Base-by-base conservation (phyloP, 2,329 filamentous ascomycete genomes). In the Curvularia lunata region DNA sequence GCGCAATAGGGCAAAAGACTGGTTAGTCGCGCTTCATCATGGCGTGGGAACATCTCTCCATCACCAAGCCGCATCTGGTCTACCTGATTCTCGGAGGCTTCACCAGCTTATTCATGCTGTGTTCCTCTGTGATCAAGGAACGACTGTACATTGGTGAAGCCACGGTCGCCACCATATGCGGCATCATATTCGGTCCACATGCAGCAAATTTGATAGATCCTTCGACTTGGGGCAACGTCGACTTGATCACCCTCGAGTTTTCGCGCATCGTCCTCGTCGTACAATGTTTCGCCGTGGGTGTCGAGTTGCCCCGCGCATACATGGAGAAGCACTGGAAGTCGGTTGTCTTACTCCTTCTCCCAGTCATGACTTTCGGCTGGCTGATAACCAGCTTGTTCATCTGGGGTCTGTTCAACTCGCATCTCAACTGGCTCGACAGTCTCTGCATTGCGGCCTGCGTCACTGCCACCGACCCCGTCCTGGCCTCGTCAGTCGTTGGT, bases 251-350 rank as follows among this genome's bases (percentile, higher is more conserved):
- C 12, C 85, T 96, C 63, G 92, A 96, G 74, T 93, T 95, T 80
- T 92, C 92, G 43, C 88, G 92, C 65, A 90, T 96, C 68, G 91
- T 96, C 63, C 85, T 96, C 42, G 92, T 96, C 62, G 91, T 96
- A 30, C 92, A 96, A 81, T 96, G 92, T 80, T 96, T 96, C 76
- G 91, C 92, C 72, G 88, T 96, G 50, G 92, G 92, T 51, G 91
- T 96, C 80, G 91, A 96, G 80, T 81, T 96, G 83, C 92, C 92
- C 28, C 91, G 91, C 76, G 90, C 89, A 63, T 99, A 99, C 81
- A 99, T 99, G 95, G 95, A 98, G 75, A 89, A 88, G 69, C 95
- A 99, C 79, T 99, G 95, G 95, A 90, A 86, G 72, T 98, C 94
- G 1, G 95, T 99, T 61, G 81, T 90, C 13, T 86, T 96, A 70